These are phyloP conservation scores for Pyrenula aspistea DNA, from an alignment of 495 filamentous ascomycete genomes.

Conservation along the genomic window DNA sequence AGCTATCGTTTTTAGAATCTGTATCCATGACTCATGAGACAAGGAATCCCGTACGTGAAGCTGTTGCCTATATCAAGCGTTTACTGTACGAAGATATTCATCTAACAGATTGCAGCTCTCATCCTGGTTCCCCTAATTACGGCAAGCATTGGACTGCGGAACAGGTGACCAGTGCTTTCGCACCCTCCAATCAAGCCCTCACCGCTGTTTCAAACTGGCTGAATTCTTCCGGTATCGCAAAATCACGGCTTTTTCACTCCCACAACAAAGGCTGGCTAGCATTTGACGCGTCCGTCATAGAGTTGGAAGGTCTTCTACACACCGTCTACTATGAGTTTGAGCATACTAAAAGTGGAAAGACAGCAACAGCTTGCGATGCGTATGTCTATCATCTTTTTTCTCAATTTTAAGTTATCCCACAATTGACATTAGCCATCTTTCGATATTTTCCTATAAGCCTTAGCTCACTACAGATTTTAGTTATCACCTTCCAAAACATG, in stretches of 20 bases:
- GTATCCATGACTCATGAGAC: too few species aligned
- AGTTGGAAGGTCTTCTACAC: constrained; percentile 43
- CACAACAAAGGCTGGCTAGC: constrained; percentile 42
- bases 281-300: constrained; percentile 41
- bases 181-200: constrained; percentile 19
- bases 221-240: constrained; percentile 31
- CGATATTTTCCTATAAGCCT: too few species aligned
- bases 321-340: constrained; percentile 48
- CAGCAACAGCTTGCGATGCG: constrained; percentile 36
- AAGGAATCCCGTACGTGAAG: too few species aligned
- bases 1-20: too few species aligned
- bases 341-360: constrained; percentile 26
- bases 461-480: constrained; percentile 10
- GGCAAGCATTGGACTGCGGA: constrained; percentile 32
- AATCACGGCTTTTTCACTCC: constrained; percentile 32
- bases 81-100: not conserved
- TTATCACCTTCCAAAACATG: constrained; percentile 39
- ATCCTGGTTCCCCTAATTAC: constrained; percentile 28
- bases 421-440: too few species aligned
- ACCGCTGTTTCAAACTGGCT: constrained; percentile 32
- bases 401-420: too few species aligned
- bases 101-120: constrained; percentile 7
- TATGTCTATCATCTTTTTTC: constrained; percentile 7
- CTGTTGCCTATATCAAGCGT: too few species aligned
- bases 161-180: constrained; percentile 31